Base-by-base conservation (phyloP, 176 grass and related monocot species). In the Hsuehochloa calcarea region DNA sequence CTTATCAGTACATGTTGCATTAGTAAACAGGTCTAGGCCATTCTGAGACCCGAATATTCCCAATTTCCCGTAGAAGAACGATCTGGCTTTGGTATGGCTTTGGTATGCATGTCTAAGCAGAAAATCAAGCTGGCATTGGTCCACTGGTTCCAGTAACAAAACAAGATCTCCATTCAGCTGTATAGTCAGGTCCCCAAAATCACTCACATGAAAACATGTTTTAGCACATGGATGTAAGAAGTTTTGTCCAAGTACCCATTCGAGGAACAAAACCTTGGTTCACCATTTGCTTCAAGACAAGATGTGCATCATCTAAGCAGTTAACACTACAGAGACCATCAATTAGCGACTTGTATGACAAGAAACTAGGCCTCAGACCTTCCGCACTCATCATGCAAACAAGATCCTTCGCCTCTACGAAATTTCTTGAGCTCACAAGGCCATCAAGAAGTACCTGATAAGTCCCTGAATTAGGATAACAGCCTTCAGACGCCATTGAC, bases 401-500 rank as follows among this genome's bases (percentile, higher is more conserved):
- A 23, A 95, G 87, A 45, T 80, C 59, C 65, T 87, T 92, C 17
- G 91, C 96, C 86, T 92, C 86, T 16, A 68, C 26, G 39, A 92
- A 91, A 34, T 85, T 87, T 73, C 84, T 81, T 75, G 86, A 75
- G 63, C 68, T 73, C 80, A 94, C 70, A 37, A 98, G 89, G 46
- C 93, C 96, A 85, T 90, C 84, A 66, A 95, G 80, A 59, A 98
- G 93, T 19, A 85, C 93, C 81, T 98, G 89, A 76, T 92, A 86
- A n/a, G 91, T 95, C 49, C 96, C 93, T 80, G 96, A 90, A 90
- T 93, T 98, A 25, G 93, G 91, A 79, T 82, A 78, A 37, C 88
- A 95, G 9, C 87, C 80, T 20, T 92, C 66, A 70, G 83, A 82
- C 0, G 74, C 78, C 93, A 98, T 95, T 63, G 86, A 51, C 68